Conservation (phyloP, 208 protist genomes). For the Acanthamoeba triangularis region DNA sequence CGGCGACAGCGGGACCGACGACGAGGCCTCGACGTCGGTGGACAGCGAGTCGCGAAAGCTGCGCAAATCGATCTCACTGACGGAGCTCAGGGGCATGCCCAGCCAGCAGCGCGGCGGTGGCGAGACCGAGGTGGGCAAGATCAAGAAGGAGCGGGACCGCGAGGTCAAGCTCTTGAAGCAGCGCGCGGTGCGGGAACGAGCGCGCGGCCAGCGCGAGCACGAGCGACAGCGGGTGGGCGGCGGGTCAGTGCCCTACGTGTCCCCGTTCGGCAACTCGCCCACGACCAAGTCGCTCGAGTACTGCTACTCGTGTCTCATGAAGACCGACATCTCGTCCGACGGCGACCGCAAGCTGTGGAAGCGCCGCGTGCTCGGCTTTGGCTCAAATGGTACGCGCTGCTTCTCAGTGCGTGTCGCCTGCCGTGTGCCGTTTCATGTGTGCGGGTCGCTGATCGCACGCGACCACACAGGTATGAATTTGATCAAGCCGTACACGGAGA, state of each 20-base stretch:
- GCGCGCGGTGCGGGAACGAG: background rate
- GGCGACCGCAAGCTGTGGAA: conserved; percentile 61
- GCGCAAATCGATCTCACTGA: conserved; percentile 11
- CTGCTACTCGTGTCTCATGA: conserved; percentile 68
- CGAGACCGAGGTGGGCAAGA: background rate
- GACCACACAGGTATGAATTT: background rate
- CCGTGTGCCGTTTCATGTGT: background rate
- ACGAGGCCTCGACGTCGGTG: background rate
- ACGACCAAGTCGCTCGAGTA: conserved; percentile 50
- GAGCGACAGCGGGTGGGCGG: background rate
- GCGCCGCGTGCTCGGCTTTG: conserved; percentile 38
- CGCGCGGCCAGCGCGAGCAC: background rate
- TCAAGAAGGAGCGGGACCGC: conserved; percentile 19
- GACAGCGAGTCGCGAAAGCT: background rate
- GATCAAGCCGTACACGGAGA: conserved; percentile 61
- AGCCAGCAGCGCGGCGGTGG: background rate
- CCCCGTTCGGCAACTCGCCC: conserved; percentile 42
- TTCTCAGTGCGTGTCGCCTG: background rate
- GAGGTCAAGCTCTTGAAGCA: background rate
- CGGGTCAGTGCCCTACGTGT: background rate
- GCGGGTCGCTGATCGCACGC: background rate
- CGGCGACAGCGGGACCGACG: background rate
- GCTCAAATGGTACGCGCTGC: background rate
- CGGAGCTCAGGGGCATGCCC: background rate
- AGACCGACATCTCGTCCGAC: conserved; percentile 53